These are phyloP conservation scores for Kwoniella shandongensis DNA, from an alignment of 768 basidiomycete genomes.

Conservation along the genomic window DNA sequence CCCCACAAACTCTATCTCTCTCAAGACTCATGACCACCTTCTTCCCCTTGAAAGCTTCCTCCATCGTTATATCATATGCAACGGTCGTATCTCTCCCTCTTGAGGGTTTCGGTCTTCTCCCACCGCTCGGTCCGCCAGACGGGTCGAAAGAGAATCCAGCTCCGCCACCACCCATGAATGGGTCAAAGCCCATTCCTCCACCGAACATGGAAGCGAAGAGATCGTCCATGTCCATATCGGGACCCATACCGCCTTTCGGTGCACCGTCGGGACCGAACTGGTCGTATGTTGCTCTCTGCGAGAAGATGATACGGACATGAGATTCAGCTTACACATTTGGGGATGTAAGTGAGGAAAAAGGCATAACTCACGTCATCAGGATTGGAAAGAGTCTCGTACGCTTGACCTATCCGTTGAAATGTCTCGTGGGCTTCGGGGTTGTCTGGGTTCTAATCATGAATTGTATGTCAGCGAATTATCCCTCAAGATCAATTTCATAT, in stretches of 20 bases:
- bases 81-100: conserved; percentile 34
- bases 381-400: conserved; percentile 57
- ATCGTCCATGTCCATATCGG: conserved; percentile 56
- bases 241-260: conserved; percentile 46
- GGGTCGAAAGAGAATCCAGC: conserved; percentile 64
- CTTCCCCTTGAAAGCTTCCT: conserved; percentile 91
- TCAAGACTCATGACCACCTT: conserved; percentile 84
- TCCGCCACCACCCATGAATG: conserved; percentile 59
- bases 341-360: not conserved
- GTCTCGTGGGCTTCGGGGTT: conserved; percentile 77
- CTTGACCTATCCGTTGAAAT: conserved; percentile 86
- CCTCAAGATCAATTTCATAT: not conserved
- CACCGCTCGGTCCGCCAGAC: conserved; percentile 8
- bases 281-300: conserved; percentile 48
- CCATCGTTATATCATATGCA: conserved; percentile 75
- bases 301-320: not conserved
- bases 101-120: conserved; percentile 25
- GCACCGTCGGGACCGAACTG: conserved; percentile 43
- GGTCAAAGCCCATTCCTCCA: conserved; percentile 61
- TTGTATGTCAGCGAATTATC: not conserved
- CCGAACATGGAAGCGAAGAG: conserved; percentile 53
- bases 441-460: conserved; percentile 70
- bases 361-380: conserved; percentile 36
- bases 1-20: conserved; percentile 72
- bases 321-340: not conserved